Conservation (phyloP, 2,329 filamentous ascomycete species). For the Fusarium brachygibbosum region DNA sequence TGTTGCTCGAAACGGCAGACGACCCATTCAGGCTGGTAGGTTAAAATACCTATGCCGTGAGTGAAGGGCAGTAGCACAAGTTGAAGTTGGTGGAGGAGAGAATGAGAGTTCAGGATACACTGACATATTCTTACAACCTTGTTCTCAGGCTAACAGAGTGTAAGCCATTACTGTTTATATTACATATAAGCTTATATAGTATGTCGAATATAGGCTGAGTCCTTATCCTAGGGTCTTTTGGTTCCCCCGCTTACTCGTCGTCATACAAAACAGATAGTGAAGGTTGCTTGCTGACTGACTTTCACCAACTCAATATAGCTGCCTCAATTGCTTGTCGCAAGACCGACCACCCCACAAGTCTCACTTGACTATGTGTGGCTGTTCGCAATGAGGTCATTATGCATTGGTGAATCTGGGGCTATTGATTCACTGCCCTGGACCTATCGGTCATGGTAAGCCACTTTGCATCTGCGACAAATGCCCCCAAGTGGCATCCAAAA, state of each 20-base stretch:
- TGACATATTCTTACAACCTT: not conserved
- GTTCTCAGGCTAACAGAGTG: not conserved
- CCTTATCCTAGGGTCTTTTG: not conserved
- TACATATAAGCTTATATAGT: not conserved
- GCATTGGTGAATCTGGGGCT: not conserved
- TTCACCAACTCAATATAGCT: not conserved
- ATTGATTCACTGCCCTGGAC: not conserved
- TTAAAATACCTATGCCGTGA: too few species aligned
- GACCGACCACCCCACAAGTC: not conserved
- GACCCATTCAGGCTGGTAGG: too few species aligned
- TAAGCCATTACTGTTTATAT: not conserved
- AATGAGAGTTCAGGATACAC: too few species aligned
- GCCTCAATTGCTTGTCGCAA: not conserved
- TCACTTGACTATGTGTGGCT: not conserved
- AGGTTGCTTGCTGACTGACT: not conserved
- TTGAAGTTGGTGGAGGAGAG: too few species aligned
- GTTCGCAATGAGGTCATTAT: not conserved
- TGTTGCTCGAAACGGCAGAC: too few species aligned
- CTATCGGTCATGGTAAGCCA: not conserved
- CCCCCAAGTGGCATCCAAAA: too few species aligned
- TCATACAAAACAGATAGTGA: not conserved
- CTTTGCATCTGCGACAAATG: not conserved
- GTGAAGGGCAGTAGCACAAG: too few species aligned
- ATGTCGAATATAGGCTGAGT: not conserved
- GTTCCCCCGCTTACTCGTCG: not conserved